Base-by-base conservation (phyloP, 2,329 filamentous ascomycete species). In the Waltergamsia citrina region DNA sequence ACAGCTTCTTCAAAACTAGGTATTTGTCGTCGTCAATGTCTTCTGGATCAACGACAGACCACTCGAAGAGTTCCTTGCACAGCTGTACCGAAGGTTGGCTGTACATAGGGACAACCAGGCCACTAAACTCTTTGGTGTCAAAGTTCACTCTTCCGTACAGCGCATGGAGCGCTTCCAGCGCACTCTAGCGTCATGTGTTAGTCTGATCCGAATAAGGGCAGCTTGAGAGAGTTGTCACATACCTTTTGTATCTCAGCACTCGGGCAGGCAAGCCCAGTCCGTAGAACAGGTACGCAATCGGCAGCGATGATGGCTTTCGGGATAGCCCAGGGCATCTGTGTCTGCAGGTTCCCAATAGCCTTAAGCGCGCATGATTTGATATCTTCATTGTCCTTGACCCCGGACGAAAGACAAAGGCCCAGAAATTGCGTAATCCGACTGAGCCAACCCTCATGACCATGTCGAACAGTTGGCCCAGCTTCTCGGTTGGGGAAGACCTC, bases 21-120 rank as follows among this genome's bases (percentile, higher is more conserved):
- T 98, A 96, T 52, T 87, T 93, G 49, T 87, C 81, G 49, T 94
- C 86, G 44, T 95, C 85, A 38, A 94, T 77, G 46, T 94, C 81
- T 38, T 85, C 74, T 4, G 85, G 74, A 42, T 87, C 81, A 28
- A 90, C 79, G 9, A 77, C 60, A 5, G 85, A 85, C 83, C 85
- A 92, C 41, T 81, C 75, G 47, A 85, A 87, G 10, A 94, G 68
- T 38, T 78, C 74, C 41, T 72, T 74, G 45, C 88, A 75, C 7
- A 93, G 68, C 24, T 71, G 67, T 27, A 94, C 72, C 41, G 79
- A 82, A 37, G 77, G 68, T n/a, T 69, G 65, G 40, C 74, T 74
- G 50, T 87, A 93, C 67, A 92, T 83, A 34, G 85, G 81, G 44
- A 78, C 81, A 33, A 90, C 79, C 4, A 94, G 72, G 38, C 78